Percentiles rank a stretch among this genome's conserved stretches.
These are phyloP conservation scores for Microthyrium microscopicum DNA, from an alignment of 2,329 filamentous ascomycete species.

Conservation along the genomic window DNA sequence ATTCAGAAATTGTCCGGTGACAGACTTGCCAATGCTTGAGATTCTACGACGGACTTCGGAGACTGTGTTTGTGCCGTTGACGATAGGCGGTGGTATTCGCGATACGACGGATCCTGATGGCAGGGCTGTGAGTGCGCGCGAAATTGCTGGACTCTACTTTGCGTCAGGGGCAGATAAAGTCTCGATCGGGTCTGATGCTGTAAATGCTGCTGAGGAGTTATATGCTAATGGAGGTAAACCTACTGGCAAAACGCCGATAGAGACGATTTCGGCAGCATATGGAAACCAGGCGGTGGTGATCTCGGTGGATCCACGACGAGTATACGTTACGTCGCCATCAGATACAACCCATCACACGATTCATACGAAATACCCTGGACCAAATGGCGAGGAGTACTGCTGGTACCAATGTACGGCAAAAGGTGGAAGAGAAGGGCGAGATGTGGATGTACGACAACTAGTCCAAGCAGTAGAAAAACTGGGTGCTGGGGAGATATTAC, in stretches of 20 bases:
- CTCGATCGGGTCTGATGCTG: conserved; percentile 88
- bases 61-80: conserved; percentile 90
- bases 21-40: conserved; percentile 91
- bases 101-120: conserved; percentile 84
- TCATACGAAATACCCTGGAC: conserved; percentile 51
- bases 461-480: conserved; percentile 83
- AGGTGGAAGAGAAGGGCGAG: conserved; percentile 83
- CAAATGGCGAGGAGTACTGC: conserved; percentile 62
- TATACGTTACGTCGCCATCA: conserved; percentile 57
- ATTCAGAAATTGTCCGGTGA: conserved; percentile 86
- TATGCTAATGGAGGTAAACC: conserved; percentile 52
- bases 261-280: conserved; percentile 85
- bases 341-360: conserved; percentile 63
- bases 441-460: conserved; percentile 82
- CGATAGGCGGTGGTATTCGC: conserved; percentile 86
- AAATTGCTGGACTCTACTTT: conserved; percentile 95
- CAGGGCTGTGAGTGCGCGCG: conserved; percentile 69
- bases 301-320: conserved; percentile 79
- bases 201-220: conserved; percentile 83
- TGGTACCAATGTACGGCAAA: conserved; percentile 98
- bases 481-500: conserved; percentile 82
- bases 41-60: conserved; percentile 71
- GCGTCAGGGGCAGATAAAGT: conserved; percentile 94
- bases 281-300: conserved; percentile 95
- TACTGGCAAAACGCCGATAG: conserved; percentile 75